Evolutionary conservation across 2,329 filamentous ascomycete genomes (phyloP).

Genomic region (Aspergillus candidus): DNA sequence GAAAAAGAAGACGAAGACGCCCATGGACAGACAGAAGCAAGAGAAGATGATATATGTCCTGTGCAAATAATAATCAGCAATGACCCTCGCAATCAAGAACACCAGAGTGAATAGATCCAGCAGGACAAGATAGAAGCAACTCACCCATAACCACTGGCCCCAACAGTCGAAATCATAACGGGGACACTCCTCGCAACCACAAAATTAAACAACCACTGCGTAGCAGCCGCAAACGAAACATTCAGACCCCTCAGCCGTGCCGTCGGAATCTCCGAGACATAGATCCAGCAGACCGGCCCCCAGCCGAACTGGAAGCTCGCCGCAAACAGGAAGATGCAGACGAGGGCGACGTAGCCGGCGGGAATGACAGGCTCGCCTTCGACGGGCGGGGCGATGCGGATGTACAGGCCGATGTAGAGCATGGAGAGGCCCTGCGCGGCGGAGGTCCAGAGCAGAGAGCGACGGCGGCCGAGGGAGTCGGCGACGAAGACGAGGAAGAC

Average conservation of each 20-base stretch:
- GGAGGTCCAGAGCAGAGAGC: constrained; percentile 59
- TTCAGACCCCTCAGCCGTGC: constrained; percentile 61
- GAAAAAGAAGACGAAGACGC: constrained; percentile 60
- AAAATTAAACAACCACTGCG: constrained; percentile 71
- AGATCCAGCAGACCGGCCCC: constrained; percentile 69
- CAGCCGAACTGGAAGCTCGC: constrained; percentile 64
- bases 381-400: constrained; percentile 44
- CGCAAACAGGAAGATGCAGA: constrained; percentile 68
- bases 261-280: constrained; percentile 64
- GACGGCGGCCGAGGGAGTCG: constrained; percentile 62
- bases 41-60: constrained; percentile 66
- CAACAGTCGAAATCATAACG: constrained; percentile 58
- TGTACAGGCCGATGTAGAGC: constrained; percentile 67
- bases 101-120: constrained; percentile 14
- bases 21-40: constrained; percentile 60
- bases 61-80: constrained; percentile 26
- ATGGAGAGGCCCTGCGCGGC: constrained; percentile 57
- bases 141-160: constrained; percentile 45
- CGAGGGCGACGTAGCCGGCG: constrained; percentile 64
- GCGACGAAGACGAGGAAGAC: constrained; percentile 61
- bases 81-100: neutral
- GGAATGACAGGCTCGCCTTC: constrained; percentile 51
- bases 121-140: constrained; percentile 12
- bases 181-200: constrained; percentile 63
- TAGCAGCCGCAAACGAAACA: constrained; percentile 61